Percentiles rank a stretch among this genome's conserved stretches.
Evolutionary conservation across 1,284 basidiomycete genomes (phyloP).

Genomic region (Ustilago shanxiensis): DNA sequence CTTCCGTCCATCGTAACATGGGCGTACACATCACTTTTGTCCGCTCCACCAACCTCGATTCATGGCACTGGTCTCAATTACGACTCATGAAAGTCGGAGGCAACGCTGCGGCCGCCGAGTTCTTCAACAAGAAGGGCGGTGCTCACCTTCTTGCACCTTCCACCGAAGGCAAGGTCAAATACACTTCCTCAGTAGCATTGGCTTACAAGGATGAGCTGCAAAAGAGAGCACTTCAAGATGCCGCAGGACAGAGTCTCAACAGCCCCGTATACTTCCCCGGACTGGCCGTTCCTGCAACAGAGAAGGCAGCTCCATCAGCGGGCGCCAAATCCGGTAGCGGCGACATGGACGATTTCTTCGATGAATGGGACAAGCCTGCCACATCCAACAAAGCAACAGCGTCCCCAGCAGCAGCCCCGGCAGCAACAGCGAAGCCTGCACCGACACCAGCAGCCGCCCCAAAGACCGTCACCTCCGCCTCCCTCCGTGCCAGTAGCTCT

Average conservation of each 20-base stretch:
- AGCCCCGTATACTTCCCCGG: constrained; percentile 65
- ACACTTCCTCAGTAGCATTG: constrained; percentile 84
- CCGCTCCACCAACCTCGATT: constrained; percentile 94
- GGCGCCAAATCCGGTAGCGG: constrained; percentile 72
- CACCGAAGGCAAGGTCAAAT: constrained; percentile 86
- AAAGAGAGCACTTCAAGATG: constrained; percentile 84
- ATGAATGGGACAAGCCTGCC: constrained; percentile 89
- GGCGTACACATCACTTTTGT: constrained; percentile 99
- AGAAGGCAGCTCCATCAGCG: constrained; percentile 65
- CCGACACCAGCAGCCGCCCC: constrained; percentile 45
- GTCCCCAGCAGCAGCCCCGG: constrained; percentile 42
- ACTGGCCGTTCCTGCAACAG: constrained; percentile 71
- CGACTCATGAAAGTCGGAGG: constrained; percentile 97
- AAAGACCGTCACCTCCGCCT: constrained; percentile 60
- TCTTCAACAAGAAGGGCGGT: constrained; percentile 89
- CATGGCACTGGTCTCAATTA: constrained; percentile 90
- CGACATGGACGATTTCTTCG: constrained; percentile 90
- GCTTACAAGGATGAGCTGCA: constrained; percentile 93
- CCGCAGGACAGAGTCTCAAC: constrained; percentile 60
- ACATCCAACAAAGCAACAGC: constrained; percentile 50
- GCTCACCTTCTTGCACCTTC: constrained; percentile 78
- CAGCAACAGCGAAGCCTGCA: constrained; percentile 30
- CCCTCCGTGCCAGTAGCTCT: constrained; percentile 49
- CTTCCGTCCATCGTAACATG: constrained; percentile 93
- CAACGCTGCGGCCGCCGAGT: constrained; percentile 88